Evolutionary conservation across 768 basidiomycete genomes (phyloP).

Genomic region (Boletus rubescentipes): DNA sequence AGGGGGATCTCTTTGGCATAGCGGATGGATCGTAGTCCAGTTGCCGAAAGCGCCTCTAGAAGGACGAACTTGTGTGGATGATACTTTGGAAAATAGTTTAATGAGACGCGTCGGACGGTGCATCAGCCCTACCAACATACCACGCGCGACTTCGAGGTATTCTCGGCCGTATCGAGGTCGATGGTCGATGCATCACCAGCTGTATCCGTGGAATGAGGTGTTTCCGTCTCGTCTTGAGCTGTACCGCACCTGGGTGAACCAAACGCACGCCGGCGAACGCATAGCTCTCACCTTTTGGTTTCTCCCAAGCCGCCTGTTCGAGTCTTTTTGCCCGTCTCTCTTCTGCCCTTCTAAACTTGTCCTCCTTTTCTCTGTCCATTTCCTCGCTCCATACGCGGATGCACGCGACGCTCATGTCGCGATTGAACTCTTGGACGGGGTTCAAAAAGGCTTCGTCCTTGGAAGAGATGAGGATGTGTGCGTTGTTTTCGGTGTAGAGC

Average conservation of each 20-base stretch:
- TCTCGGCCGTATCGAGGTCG: conserved; percentile 1
- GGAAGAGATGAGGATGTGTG: conserved; percentile 70
- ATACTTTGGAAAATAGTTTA: conserved; percentile 37
- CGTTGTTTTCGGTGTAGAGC: conserved; percentile 78
- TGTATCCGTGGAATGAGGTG: background rate
- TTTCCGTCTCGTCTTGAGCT: conserved; percentile 2
- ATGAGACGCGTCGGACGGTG: conserved; percentile 1
- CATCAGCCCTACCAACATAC: conserved; percentile 17
- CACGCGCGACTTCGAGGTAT: conserved; percentile 16
- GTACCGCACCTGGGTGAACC: background rate
- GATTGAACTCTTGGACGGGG: conserved; percentile 97
- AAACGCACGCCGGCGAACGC: background rate
- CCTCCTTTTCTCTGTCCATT: conserved; percentile 59
- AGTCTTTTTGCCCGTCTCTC: conserved; percentile 45
- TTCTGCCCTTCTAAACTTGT: conserved; percentile 53
- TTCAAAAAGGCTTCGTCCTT: conserved; percentile 90
- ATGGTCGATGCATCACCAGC: background rate
- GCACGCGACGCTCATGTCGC: conserved; percentile 88
- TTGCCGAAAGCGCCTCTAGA: conserved; percentile 93
- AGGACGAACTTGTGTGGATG: conserved; percentile 68
- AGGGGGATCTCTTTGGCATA: conserved; percentile 97
- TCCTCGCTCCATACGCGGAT: conserved; percentile 88
- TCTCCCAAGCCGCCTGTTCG: conserved; percentile 39
- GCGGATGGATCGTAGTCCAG: conserved; percentile 91
- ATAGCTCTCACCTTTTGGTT: conserved; percentile 41